phyloP scores from a whole-genome alignment of 2,329 filamentous ascomycete genomes.

The Sporothrix globosa region DNA sequence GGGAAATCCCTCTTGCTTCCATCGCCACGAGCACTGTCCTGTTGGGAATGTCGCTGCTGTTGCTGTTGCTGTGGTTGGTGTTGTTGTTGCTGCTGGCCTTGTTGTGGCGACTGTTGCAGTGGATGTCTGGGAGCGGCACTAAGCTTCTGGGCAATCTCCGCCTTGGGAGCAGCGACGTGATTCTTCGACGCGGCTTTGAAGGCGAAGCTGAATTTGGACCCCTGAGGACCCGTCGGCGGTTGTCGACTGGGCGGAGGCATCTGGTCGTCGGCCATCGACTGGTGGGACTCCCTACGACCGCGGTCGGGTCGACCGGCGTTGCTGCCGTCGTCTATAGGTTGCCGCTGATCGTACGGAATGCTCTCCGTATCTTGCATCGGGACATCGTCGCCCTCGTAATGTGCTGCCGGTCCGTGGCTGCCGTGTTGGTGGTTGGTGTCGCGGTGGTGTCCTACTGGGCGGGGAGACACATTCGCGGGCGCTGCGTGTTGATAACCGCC shows the following conservation, averaged over 20 bases:
- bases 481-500: constrained; percentile 40
- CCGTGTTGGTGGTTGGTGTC: constrained; percentile 32
- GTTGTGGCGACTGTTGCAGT: constrained; percentile 31
- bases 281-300: background rate
- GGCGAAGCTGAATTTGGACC: constrained; percentile 84
- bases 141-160: constrained; percentile 68
- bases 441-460: constrained; percentile 37
- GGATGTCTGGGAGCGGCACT: constrained; percentile 60
- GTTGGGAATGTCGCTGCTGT: background rate
- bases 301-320: background rate
- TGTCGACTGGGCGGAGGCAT: constrained; percentile 59
- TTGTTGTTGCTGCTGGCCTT: constrained; percentile 36
- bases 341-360: background rate
- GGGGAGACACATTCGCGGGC: constrained; percentile 35
- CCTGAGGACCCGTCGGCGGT: constrained; percentile 56
- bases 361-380: constrained; percentile 25
- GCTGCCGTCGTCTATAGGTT: background rate
- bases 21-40: constrained; percentile 40
- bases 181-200: constrained; percentile 75
- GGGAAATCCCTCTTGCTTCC: constrained; percentile 48
- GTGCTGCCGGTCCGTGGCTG: background rate
- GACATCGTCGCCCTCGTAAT: constrained; percentile 27
- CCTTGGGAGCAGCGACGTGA: constrained; percentile 60
- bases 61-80: constrained; percentile 38
- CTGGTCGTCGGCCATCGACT: constrained; percentile 41